These are phyloP conservation scores for Colletotrichum phormii DNA, from an alignment of 2,329 filamentous ascomycete species.

Conservation along the genomic window DNA sequence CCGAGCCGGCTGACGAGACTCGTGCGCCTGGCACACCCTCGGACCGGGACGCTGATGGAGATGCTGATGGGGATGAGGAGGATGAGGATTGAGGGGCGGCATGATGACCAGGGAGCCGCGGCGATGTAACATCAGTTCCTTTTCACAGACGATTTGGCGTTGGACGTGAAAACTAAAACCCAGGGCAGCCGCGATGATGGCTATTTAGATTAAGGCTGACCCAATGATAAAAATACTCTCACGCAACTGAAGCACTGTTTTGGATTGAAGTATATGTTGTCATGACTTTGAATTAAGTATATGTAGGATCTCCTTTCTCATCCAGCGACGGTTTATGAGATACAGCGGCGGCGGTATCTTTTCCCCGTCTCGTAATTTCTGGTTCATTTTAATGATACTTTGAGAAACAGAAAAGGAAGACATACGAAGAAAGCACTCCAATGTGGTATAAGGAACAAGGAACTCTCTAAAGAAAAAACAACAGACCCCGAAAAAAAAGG, in stretches of 20 bases:
- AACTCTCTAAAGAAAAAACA: not conserved
- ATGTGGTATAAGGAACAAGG: not conserved
- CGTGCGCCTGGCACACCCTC: constrained; percentile 32
- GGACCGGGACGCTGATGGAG: constrained; percentile 54
- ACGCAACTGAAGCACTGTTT: no score
- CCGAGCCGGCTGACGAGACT: constrained; percentile 21
- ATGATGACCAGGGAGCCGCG: not conserved
- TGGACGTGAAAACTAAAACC: not conserved
- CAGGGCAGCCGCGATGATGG: not conserved
- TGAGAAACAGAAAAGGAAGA: not conserved
- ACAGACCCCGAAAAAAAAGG: not conserved
- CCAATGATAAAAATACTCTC: not conserved
- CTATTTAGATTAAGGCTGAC: not conserved
- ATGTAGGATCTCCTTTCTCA: not conserved
- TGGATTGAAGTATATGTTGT: not conserved
- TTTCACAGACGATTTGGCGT: not conserved
- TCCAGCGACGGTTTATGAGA: not conserved
- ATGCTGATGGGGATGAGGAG: constrained; percentile 61
- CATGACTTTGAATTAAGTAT: constrained; percentile 14
- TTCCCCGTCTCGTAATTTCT: not conserved
- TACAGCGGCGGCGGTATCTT: not conserved
- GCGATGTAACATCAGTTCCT: constrained; percentile 1
- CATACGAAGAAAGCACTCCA: not conserved
- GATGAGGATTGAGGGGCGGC: constrained; percentile 40
- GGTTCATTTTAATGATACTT: not conserved